Base-by-base conservation (phyloP, 768 basidiomycete genomes). In the Serendipita vermifera region DNA sequence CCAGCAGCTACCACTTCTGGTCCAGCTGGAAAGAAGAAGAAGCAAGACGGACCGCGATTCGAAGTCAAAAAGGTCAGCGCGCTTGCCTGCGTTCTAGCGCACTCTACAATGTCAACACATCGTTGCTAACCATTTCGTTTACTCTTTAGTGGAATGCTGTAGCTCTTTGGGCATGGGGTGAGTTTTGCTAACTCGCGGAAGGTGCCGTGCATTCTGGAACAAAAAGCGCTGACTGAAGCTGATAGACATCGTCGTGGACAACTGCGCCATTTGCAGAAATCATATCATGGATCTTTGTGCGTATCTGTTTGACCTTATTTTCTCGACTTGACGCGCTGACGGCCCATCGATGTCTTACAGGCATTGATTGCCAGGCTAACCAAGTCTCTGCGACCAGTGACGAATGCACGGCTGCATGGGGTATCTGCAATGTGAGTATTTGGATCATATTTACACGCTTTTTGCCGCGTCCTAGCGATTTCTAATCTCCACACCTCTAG, bases 231-330 rank as follows among this genome's bases (percentile, higher is more conserved):
- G 38, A 51, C 58, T 56, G 31, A 55, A 36, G 33, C n/a, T 27
- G 33, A 7, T 59, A 94, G 93, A 98, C 68, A 97, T 98, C 65
- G 92, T 96, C 59, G 94, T 97, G 57, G 94, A 98, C 71, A 99
- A 97, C 72, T 98, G 96, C 65, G 96, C 96, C 53, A 99, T 99
- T 73, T 99, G 96, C 77, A 82, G 92, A 70, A 97, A 97, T 69
- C 94, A 99, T 67, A 98, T 99, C 73, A 99, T 99, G 96, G 96
- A 99, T 70, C 84, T 98, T 40, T 99, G 96, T 98, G 64, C 64
- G 87, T 72, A 9, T 2, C 38, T 35, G 14, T 36, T 51, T 31
- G 6, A 33, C 53, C 27, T 33, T 40, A 29, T 40, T 17, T 22
- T 6, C 20, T 13, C 1, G 9, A 15, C 3, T 33, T 35, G 41